phyloP scores from a whole-genome alignment of 139 green algal genomes.

The Picochlorum costavermella region DNA sequence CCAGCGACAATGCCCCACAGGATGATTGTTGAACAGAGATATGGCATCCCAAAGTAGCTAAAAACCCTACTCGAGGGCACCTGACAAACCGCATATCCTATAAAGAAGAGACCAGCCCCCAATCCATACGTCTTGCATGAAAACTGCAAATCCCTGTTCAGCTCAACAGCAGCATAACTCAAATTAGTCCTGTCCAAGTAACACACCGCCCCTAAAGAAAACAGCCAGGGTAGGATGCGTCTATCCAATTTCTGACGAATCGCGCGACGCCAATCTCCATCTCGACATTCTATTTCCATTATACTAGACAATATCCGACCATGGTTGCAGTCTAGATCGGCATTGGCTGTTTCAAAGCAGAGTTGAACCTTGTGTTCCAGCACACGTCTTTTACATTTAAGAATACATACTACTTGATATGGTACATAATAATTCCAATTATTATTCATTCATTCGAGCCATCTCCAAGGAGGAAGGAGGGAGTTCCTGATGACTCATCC shows the following conservation, averaged over 20 bases:
- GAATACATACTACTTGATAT: too few relatives aligned
- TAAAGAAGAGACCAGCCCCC: constrained; percentile 68
- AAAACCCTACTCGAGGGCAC: constrained; percentile 49
- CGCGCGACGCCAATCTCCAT: background rate
- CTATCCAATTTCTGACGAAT: background rate
- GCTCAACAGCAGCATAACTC: constrained; percentile 56
- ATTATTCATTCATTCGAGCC: background rate
- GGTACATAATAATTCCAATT: too few relatives aligned
- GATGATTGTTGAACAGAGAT: constrained; percentile 45
- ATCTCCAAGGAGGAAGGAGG: background rate
- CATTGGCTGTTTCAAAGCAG: too few relatives aligned
- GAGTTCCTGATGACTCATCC: background rate
- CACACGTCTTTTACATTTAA: too few relatives aligned
- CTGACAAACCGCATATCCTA: constrained; percentile 58
- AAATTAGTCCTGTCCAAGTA: constrained; percentile 71
- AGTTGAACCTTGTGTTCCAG: too few relatives aligned
- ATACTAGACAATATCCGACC: background rate
- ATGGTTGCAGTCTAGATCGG: background rate
- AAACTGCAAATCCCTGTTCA: constrained; percentile 52
- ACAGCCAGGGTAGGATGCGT: constrained; percentile 31
- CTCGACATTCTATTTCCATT: background rate
- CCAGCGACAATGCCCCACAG: constrained; percentile 57
- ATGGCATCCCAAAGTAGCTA: constrained; percentile 42
- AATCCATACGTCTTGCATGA: constrained; percentile 56
- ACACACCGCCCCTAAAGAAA: constrained; percentile 38